Evolutionary conservation across 441 rosid genomes (phyloP), one percentile per base, ranked within the genome.

Genomic region (Bruguiera hainesii): DNA sequence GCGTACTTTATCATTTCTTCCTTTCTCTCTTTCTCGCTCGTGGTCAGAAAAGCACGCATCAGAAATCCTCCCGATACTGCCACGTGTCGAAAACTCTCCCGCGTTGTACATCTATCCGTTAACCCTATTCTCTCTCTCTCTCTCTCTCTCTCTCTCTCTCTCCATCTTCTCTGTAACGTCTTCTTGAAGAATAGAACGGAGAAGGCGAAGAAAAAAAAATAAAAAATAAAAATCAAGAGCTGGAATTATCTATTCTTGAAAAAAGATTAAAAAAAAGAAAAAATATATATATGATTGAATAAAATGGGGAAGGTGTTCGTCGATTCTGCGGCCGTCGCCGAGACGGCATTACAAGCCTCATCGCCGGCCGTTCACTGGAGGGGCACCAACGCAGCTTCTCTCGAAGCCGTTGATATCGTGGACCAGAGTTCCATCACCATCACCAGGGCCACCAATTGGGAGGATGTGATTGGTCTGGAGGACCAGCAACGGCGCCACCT

Each of bases 271-370:
- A 60, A 50, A 23, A 7, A 42, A 7, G 50, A 49, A 26, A 33
- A 20, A 49, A 23, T 37, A 37, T 53, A 23, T 37, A 37, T 33
- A 63, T n/a, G 29, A 7, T 28, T 26, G n/a, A 61, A 60, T 33
- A 1, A 72, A 74, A 94, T 94, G 99, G 97, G 97, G 23, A 94
- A 94, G 76, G 81, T 91, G 35, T 64, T 91, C 0, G 89, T 92
- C 67, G 94, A 94, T 76, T 83, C 99, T 16, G 21, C 76, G n/a
- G 67, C 48, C 16, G 5, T 3, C 13, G 48, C 60, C 6, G 74
- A 69, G 28, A 68, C 71, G 18, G 31, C 74, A 19, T 65, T 68
- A 58, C 73, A 66, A 33, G 28, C 76, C 37, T 66, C 80, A 23
- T 72, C 99, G 50, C 84, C 91, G 52, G 76, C 78, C 31, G 83